A percentile compares a stretch with the other conserved stretches of the same genome.
These are phyloP conservation scores for Amanita subjunquillea DNA, from an alignment of 768 basidiomycete species.

Conservation along the genomic window DNA sequence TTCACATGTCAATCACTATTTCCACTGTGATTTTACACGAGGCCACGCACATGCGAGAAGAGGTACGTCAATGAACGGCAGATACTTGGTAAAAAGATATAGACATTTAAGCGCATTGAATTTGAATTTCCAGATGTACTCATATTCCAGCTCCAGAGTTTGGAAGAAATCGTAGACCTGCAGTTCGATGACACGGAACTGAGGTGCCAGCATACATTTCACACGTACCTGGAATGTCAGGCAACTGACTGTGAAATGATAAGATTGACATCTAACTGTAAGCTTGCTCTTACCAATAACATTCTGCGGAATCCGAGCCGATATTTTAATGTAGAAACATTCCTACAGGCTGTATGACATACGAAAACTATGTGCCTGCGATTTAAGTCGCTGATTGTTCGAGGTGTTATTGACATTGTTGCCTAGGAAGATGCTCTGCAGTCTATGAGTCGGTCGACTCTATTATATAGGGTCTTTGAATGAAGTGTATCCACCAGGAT, in stretches of 20 bases:
- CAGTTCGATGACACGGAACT: background rate
- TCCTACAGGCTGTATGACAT: no score
- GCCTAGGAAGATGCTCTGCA: no score
- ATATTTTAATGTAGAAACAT: no score
- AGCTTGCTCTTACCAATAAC: background rate
- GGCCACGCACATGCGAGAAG: constrained; percentile 10
- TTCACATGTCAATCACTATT: background rate
- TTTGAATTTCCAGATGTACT: constrained; percentile 13
- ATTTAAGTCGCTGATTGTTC: no score
- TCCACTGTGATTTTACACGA: background rate
- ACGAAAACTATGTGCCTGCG: no score
- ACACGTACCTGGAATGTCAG: background rate
- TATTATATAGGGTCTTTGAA: no score
- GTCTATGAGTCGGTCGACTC: no score
- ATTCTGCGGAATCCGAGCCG: background rate
- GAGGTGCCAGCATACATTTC: background rate
- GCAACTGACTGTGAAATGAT: background rate
- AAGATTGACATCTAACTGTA: background rate
- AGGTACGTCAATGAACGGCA: constrained; percentile 14
- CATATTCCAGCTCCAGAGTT: constrained; percentile 14
- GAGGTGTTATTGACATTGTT: no score
- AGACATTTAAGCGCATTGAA: constrained; percentile 15
- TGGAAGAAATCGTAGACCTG: constrained; percentile 14
- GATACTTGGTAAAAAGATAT: constrained; percentile 17
- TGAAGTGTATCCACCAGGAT: no score